Percentiles rank a stretch among this genome's conserved stretches.
phyloP scores from a whole-genome alignment of 192 early-diverging fungal species.

The Allomyces javanicus region DNA sequence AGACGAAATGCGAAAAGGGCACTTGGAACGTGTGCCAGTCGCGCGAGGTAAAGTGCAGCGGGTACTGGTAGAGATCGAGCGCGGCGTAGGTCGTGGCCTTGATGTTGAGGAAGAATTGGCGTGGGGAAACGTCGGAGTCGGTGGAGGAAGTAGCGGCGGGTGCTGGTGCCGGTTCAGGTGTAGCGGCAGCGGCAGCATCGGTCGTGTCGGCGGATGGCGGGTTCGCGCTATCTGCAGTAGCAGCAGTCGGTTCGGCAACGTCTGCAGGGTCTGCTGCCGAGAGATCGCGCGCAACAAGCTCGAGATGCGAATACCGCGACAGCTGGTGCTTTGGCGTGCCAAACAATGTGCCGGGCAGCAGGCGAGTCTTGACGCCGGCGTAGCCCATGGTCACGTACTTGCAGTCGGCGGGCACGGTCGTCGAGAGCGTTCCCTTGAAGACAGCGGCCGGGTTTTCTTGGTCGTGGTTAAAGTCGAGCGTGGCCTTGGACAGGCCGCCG shows the following conservation, averaged over 20 bases:
- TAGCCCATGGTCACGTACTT: neutral
- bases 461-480: neutral
- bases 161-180: too few relatives aligned
- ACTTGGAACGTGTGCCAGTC: neutral
- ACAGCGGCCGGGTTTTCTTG: neutral
- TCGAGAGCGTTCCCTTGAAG: neutral
- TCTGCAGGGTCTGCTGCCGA: neutral
- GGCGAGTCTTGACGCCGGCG: neutral
- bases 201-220: neutral
- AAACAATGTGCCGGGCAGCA: neutral
- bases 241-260: too few relatives aligned
- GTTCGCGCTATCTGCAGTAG: too few relatives aligned
- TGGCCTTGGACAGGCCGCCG: neutral
- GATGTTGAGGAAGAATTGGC: constrained; percentile 1
- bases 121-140: neutral
- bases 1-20: neutral
- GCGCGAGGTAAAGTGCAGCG: neutral
- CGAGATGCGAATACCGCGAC: neutral
- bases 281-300: neutral
- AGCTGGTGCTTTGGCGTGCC: neutral
- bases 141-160: neutral
- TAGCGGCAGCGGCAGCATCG: too few relatives aligned
- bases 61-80: neutral
- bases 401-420: neutral
- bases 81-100: neutral